Evolutionary conservation across 2,329 filamentous ascomycete genomes (phyloP).

Genomic region (Pseudogymnoascus sp.): DNA sequence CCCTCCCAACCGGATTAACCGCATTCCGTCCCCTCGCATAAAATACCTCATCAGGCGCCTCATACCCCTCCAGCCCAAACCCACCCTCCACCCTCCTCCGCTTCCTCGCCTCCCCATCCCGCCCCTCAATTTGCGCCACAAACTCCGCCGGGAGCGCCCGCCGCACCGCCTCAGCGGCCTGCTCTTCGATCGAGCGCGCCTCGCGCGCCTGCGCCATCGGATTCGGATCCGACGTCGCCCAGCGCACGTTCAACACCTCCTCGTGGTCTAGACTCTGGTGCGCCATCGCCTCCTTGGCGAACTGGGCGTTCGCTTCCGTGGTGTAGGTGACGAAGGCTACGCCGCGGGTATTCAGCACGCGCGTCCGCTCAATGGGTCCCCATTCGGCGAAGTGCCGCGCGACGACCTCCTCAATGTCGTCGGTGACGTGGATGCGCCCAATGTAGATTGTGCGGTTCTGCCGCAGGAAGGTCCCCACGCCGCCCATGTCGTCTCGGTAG

Average conservation of each 20-base stretch:
- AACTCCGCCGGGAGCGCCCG: constrained; percentile 82
- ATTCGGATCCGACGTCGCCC: constrained; percentile 95
- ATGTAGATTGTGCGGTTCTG: constrained; percentile 93
- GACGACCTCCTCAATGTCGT: constrained; percentile 95
- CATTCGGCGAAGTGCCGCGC: constrained; percentile 93
- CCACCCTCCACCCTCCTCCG: constrained; percentile 79
- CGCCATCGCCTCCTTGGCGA: constrained; percentile 92
- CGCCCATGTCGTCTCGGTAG: constrained; percentile 96
- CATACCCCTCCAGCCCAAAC: constrained; percentile 84
- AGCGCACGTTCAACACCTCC: constrained; percentile 90
- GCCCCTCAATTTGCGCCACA: constrained; percentile 86
- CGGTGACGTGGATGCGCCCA: constrained; percentile 86
- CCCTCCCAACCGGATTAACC: constrained; percentile 48
- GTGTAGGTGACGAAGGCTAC: constrained; percentile 93
- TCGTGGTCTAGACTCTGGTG: constrained; percentile 86
- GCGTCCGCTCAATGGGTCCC: constrained; percentile 78
- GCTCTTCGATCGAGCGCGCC: constrained; percentile 80
- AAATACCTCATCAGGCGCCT: constrained; percentile 89
- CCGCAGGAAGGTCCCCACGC: constrained; percentile 85
- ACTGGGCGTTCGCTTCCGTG: constrained; percentile 83
- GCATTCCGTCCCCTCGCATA: constrained; percentile 70
- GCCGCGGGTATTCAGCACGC: constrained; percentile 79
- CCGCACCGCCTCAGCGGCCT: constrained; percentile 88
- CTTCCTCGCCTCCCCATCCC: constrained; percentile 79
- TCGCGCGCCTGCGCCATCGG: constrained; percentile 90